Evolutionary conservation across 768 basidiomycete species (phyloP).

Genomic region (Boletus fagicola): DNA sequence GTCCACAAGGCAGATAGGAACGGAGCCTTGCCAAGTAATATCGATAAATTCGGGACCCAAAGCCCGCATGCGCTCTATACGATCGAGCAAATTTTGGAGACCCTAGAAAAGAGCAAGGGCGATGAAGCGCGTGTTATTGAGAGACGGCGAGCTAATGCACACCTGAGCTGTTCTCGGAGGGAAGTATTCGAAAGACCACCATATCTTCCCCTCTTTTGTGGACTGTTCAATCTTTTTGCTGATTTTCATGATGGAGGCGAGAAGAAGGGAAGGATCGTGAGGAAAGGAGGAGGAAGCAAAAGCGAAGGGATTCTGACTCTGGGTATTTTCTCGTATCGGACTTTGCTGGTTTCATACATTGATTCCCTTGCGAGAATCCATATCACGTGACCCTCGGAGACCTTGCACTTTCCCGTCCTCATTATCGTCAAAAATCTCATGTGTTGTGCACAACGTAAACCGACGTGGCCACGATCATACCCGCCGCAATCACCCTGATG

Average conservation of each 20-base stretch:
- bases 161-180: conserved; percentile 95
- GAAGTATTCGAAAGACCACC: conserved; percentile 99
- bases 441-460: conserved; percentile 41
- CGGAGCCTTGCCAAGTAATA: conserved; percentile 76
- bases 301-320: neutral
- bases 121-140: neutral
- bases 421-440: conserved; percentile 2
- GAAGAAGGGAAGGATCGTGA: conserved; percentile 25
- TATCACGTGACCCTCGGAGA: conserved; percentile 21
- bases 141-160: conserved; percentile 12
- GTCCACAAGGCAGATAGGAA: neutral
- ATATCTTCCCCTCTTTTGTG: conserved; percentile 78
- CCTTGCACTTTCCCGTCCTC: neutral
- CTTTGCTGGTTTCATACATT: conserved; percentile 4
- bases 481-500: conserved; percentile 49
- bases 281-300: conserved; percentile 9
- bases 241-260: conserved; percentile 71
- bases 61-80: conserved; percentile 96
- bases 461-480: conserved; percentile 51
- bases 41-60: conserved; percentile 98
- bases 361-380: neutral
- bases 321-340: conserved; percentile 27
- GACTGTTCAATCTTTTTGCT: conserved; percentile 90
- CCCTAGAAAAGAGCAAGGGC: conserved; percentile 9
- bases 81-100: conserved; percentile 93